Base-by-base conservation (phyloP, 1,139 yeast genomes). In the Candida frijolesensis region DNA sequence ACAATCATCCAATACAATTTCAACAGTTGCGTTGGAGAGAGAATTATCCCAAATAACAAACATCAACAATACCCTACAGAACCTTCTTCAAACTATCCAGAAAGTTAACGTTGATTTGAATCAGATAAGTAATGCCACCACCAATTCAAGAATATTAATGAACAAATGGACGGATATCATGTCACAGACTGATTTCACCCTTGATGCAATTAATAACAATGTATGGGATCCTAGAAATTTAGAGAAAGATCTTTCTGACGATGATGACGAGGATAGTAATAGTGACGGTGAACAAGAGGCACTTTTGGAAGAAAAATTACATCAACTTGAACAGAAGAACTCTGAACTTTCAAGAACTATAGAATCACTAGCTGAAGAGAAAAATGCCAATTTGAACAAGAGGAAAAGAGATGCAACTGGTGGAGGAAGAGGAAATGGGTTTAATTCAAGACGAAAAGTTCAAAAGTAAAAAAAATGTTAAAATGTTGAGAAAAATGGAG, bases 121-220 rank as follows among this genome's bases (percentile, higher is more conserved):
- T n/a, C 59, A 58, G n/a, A 60, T 70, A 46, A 68, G 72, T 51
- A 63, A 60, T 14, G 64, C 78, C 10, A 67, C 73, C 12, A 66
- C 64, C 41, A 66, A 67, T 51, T 67, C 80, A 1, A 70, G 72
- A 49, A 67, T 65, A 19, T 62, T 78, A 32, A 63, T 78, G 45
- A 74, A 71, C 44, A 74, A 76, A 53, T 78, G 82, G 82, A 69
- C 73, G 35, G 65, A 72, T 45, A 78, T 78, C 42, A 61, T 78
- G 30, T 72, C 79, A 29, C 82, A 78, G 56, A 71, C 81, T 11
- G 71, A 69, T 50, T 75, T 74, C 57, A 76, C 80, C 5, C 67
- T 65, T 35, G 73, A 74, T 49, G 65, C 67, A 44, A 62, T 69
- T 34, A 66, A 63, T 54, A 70, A 70, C 51, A 62, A 67, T 1